Conservation (phyloP, 495 filamentous ascomycete genomes). For the Terfezia claveryi region DNA sequence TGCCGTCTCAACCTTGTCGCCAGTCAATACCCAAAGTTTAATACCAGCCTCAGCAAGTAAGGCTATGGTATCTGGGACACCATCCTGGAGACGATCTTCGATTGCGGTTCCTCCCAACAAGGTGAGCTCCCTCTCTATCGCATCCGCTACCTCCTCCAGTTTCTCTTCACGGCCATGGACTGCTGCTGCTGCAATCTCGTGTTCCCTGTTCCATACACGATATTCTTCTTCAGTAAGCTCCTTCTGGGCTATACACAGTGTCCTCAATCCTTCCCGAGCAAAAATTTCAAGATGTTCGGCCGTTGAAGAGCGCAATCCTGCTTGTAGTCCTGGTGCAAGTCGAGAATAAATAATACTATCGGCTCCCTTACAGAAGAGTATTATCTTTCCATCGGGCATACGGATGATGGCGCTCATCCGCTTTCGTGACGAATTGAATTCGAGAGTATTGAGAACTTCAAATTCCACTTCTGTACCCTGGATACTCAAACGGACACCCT, state of each 20-base stretch:
- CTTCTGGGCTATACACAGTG: conserved; percentile 80
- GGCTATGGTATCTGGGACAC: conserved; percentile 89
- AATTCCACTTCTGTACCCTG: conserved; percentile 69
- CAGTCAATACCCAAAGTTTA: conserved; percentile 98
- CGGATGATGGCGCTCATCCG: conserved; percentile 94
- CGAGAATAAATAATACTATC: conserved; percentile 96
- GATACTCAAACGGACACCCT: conserved; percentile 65
- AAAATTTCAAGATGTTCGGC: conserved; percentile 94
- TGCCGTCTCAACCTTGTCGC: conserved; percentile 96
- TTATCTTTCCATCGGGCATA: conserved; percentile 84
- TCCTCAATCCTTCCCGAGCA: conserved; percentile 82
- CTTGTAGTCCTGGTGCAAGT: conserved; percentile 62
- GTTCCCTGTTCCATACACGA: conserved; percentile 57
- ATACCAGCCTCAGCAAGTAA: conserved; percentile 85
- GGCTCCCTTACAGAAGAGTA: conserved; percentile 92
- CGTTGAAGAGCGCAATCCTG: conserved; percentile 57
- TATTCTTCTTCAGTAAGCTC: conserved; percentile 75
- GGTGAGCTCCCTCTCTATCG: conserved; percentile 72
- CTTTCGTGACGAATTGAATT: conserved; percentile 94
- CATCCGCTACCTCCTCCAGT: conserved; percentile 69
- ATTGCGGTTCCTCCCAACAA: conserved; percentile 93
- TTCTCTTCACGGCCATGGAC: conserved; percentile 82
- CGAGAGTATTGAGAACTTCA: conserved; percentile 77
- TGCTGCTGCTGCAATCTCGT: conserved; percentile 68
- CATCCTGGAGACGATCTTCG: conserved; percentile 91